Base-by-base conservation (phyloP, 495 filamentous ascomycete genomes). In the Daldinia grandis region DNA sequence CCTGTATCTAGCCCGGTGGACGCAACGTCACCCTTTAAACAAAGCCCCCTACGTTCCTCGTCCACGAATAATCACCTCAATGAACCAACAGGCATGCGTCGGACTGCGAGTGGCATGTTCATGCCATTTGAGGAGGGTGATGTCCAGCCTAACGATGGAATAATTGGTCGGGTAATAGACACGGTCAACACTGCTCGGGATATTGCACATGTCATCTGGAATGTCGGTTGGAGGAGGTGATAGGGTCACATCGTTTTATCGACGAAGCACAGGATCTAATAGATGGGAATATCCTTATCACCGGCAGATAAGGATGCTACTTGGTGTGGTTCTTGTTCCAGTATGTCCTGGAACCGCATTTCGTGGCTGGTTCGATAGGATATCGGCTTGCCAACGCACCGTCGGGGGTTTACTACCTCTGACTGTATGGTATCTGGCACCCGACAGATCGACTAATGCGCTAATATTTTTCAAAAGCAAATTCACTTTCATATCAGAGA, bases 131-230 rank as follows among this genome's bases (percentile, higher is more conserved):
- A 94, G 30, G 88, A 91, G 42, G 87, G 87, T 62, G 91, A 94
- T 53, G 79, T 85, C 49, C 80, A 86, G 30, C 84, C 87, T 21
- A 80, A 75, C 55, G 80, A 79, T 66, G 81, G 83, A 66, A 80
- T 98, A 37, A 87, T 98, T 68, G 92, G 93, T 63, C 87, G 90
- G 68, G 90, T 98, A 24, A 89, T 95, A 74, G 93, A 98, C 77
- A 95, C 94, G 44, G 92, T 99, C 74, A 98, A 99, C 82, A 98
- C 95, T 7, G 94, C 95, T 47, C 90, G 90, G 70, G 95, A 99
- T 73, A 99, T 99, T 72, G 93, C 91, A 38, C 93, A 97, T 82
- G 94, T 98, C 38, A 93, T 98, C 69, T 97, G 93, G 94, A 99
- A 99, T 76, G 95, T 98, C 60, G 95, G 95, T 37, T 98, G 95